phyloP scores from a whole-genome alignment of 2,329 filamentous ascomycete genomes.

The Metarhizium sp. region DNA sequence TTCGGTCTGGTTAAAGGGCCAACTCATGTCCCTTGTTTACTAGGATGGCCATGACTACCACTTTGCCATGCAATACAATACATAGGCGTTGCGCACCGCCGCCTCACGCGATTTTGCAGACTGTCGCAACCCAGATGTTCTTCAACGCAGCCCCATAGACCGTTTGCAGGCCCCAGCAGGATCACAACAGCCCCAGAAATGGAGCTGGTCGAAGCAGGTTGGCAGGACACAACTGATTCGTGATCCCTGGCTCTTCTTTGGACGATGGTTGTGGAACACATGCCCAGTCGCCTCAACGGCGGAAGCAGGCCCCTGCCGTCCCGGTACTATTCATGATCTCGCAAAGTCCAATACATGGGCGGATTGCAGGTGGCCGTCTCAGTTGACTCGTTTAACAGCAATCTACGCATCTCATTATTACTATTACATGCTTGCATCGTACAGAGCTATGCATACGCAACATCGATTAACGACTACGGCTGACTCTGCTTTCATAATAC shows the following conservation, averaged over 20 bases:
- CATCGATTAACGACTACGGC: background rate
- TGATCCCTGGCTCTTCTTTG: background rate
- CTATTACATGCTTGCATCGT: background rate
- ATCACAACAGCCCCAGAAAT: background rate
- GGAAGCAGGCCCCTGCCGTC: background rate
- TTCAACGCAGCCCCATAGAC: background rate
- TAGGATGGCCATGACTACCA: background rate
- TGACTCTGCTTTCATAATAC: background rate
- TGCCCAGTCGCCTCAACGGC: background rate
- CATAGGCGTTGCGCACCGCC: too few relatives aligned
- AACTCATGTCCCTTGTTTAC: background rate
- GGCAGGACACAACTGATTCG: background rate
- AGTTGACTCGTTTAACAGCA: background rate
- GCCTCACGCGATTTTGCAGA: too few relatives aligned
- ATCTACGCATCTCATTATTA: background rate
- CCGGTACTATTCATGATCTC: background rate
- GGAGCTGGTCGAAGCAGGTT: background rate
- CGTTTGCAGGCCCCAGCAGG: background rate
- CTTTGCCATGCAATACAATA: background rate
- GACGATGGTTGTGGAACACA: background rate
- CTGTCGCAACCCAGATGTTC: too few relatives aligned
- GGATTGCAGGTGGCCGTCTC: background rate
- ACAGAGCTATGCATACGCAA: background rate
- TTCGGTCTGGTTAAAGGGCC: background rate
- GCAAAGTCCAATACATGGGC: background rate